phyloP scores from a whole-genome alignment of 805 yeast species.

The Metschnikowia cerradonensis region DNA sequence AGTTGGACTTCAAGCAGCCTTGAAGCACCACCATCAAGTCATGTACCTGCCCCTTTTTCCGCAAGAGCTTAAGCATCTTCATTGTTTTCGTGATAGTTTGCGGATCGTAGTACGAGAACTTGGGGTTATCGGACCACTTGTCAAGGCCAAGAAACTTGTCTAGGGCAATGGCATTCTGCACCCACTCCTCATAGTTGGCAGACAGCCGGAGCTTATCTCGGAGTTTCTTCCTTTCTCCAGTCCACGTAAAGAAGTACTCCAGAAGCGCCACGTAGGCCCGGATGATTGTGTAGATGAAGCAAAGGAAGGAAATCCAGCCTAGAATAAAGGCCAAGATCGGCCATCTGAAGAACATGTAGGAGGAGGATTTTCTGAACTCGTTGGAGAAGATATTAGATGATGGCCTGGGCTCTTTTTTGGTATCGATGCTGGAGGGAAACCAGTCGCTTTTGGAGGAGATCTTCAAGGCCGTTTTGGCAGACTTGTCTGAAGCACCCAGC shows the following conservation, averaged over 20 bases:
- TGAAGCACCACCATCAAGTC: slow-evolving; percentile 56
- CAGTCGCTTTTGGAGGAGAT: slow-evolving; percentile 26
- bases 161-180: slow-evolving; percentile 49
- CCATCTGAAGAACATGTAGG: slow-evolving; percentile 52
- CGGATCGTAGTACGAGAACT: slow-evolving; percentile 66
- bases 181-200: slow-evolving; percentile 58
- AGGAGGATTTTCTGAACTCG: slow-evolving; percentile 35
- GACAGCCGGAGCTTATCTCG: slow-evolving; percentile 49
- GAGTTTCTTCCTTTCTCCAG: slow-evolving; percentile 50
- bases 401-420: slow-evolving; percentile 3
- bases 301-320: slow-evolving; percentile 51
- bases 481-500: not conserved
- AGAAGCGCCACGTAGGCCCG: slow-evolving; percentile 59
- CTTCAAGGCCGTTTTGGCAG: slow-evolving; percentile 14
- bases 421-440: slow-evolving; percentile 21
- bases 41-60: slow-evolving; percentile 29
- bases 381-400: slow-evolving; percentile 21
- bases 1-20: slow-evolving; percentile 65
- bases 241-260: slow-evolving; percentile 59
- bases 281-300: slow-evolving; percentile 47
- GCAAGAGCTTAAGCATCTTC: slow-evolving; percentile 34
- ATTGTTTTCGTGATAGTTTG: slow-evolving; percentile 51
- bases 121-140: slow-evolving; percentile 59
- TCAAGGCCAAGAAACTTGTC: slow-evolving; percentile 58
- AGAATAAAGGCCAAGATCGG: slow-evolving; percentile 54